Conservation (phyloP, 352 stramenopile species). For the Pythium dissotocum region DNA sequence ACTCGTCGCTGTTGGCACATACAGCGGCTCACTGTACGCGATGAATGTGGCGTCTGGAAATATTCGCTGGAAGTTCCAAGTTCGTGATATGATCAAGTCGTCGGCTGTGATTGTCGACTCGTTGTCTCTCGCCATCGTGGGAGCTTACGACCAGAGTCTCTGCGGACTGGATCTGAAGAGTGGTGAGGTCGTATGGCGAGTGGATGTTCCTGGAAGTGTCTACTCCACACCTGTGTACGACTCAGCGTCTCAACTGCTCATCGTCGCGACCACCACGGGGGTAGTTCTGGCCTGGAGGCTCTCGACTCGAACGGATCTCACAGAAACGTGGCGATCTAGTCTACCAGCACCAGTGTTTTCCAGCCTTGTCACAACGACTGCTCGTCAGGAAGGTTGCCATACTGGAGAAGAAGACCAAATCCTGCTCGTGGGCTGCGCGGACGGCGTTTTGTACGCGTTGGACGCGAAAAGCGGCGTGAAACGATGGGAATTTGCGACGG, state of each 20-base stretch:
- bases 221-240: conserved; percentile 48
- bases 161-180: conserved; percentile 35
- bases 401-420: neutral
- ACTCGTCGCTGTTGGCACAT: conserved; percentile 54
- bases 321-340: conserved; percentile 1
- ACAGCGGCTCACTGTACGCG: conserved; percentile 50
- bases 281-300: conserved; percentile 17
- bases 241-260: conserved; percentile 25
- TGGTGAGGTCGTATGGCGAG: conserved; percentile 30
- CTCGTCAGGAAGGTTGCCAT: conserved; percentile 14
- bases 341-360: conserved; percentile 59
- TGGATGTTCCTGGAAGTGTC: conserved; percentile 43
- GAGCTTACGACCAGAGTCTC: conserved; percentile 52
- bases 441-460: conserved; percentile 48
- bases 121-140: conserved; percentile 40
- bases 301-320: neutral
- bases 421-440: conserved; percentile 49
- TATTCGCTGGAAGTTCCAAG: conserved; percentile 37
- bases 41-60: conserved; percentile 37
- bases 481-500: conserved; percentile 39
- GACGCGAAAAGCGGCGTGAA: conserved; percentile 24
- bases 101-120: conserved; percentile 46
- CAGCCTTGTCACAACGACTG: conserved; percentile 31
- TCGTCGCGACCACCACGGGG: conserved; percentile 46
- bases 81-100: conserved; percentile 46